These are phyloP conservation scores for Cucurbita ficifolia DNA, from an alignment of 306 rosid species.

Conservation along the genomic window DNA sequence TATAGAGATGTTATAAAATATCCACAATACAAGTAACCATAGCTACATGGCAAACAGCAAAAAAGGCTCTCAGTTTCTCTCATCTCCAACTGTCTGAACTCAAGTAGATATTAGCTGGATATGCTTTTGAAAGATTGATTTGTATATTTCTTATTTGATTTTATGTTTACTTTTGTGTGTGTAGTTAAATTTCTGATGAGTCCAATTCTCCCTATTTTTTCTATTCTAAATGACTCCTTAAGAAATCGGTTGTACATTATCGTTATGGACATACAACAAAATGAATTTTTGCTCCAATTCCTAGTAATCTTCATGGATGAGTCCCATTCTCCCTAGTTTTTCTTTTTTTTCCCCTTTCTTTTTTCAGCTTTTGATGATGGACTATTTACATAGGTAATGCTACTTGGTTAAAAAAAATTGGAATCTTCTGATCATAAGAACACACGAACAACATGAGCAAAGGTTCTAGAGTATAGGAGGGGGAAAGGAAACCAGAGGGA, in stretches of 20 bases:
- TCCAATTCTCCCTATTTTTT: not conserved
- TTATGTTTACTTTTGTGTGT: not conserved
- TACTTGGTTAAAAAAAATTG: not conserved
- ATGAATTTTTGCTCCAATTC: not conserved
- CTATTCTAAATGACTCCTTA: not conserved
- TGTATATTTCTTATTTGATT: not conserved
- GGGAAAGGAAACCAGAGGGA: not conserved
- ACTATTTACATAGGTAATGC: not conserved
- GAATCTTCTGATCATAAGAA: not conserved
- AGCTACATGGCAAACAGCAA: not conserved
- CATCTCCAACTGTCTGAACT: not conserved
- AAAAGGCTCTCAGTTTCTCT: not conserved
- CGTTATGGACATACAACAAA: not conserved
- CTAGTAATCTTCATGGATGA: not conserved
- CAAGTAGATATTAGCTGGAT: not conserved
- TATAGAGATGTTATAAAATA: not conserved
- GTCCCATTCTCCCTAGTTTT: no score
- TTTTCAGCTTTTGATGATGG: not conserved
- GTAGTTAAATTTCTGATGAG: not conserved
- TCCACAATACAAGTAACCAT: not conserved
- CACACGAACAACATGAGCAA: not conserved
- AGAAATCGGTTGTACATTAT: not conserved
- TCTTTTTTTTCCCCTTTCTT: no score
- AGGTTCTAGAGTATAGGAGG: not conserved
- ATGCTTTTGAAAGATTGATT: not conserved